Conservation (phyloP, 805 yeast genomes). For the Novakomyces olei region DNA sequence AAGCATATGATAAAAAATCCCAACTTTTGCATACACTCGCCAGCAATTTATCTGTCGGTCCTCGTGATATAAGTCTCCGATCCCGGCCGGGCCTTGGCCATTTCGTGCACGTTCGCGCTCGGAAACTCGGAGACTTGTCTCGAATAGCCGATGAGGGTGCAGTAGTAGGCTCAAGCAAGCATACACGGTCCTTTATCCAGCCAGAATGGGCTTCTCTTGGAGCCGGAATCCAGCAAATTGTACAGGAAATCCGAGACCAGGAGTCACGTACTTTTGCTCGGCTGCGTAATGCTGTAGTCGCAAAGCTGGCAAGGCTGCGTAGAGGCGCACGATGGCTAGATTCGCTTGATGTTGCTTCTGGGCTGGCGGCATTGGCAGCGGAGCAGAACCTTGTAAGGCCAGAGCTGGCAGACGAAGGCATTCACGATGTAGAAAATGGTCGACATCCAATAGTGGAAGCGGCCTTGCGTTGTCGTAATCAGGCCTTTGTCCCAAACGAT, state of each 20-base stretch:
- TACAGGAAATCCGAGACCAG: constrained; percentile 27
- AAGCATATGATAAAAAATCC: no score
- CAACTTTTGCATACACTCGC: no score
- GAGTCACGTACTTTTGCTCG: constrained; percentile 33
- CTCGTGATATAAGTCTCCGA: no score
- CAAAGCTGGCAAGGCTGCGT: constrained; percentile 19
- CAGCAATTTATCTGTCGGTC: no score
- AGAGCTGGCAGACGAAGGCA: constrained; percentile 18
- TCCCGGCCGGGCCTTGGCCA: no score
- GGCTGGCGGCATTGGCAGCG: constrained; percentile 50
- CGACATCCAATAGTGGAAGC: constrained; percentile 75
- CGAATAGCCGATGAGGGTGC: no score
- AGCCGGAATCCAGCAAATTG: constrained; percentile 21
- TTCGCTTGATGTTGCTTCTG: constrained; percentile 44
- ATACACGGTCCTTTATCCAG: neutral
- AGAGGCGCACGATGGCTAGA: constrained; percentile 31
- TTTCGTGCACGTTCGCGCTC: no score
- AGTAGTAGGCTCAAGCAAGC: no score
- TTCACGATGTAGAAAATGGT: constrained; percentile 30
- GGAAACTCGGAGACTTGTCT: no score
- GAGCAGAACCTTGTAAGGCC: constrained; percentile 55
- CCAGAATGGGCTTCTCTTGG: constrained; percentile 31
- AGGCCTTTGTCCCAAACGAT: constrained; percentile 27
- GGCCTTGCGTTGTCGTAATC: constrained; percentile 30
- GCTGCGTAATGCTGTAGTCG: constrained; percentile 8